phyloP scores from a whole-genome alignment of 202 grass and related monocot genomes.

The Schoenoplectus triqueter region DNA sequence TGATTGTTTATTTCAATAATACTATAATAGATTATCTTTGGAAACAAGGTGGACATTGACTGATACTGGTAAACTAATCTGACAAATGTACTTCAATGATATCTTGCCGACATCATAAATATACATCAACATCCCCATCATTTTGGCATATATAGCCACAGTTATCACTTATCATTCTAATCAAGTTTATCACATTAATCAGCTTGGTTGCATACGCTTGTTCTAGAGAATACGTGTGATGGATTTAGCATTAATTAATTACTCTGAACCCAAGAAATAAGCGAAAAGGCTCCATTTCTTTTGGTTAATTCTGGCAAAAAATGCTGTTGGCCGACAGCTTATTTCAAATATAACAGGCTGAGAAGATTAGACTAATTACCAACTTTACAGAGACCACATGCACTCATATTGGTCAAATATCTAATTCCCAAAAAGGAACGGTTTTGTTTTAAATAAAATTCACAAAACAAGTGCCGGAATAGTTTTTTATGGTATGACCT shows the following conservation, averaged over 20 bases:
- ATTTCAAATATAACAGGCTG: constrained; percentile 19
- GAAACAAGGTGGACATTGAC: not conserved
- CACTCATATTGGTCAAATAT: not conserved
- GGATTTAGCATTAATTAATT: not conserved
- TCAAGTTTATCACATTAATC: constrained; percentile 14
- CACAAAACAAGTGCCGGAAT: not conserved
- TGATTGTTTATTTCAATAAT: constrained; percentile 12
- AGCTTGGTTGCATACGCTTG: not conserved
- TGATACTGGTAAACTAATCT: not conserved
- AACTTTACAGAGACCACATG: not conserved
- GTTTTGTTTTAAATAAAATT: too few relatives aligned
- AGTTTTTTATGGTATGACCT: not conserved
- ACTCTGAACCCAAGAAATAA: not conserved
- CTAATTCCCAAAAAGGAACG: not conserved
- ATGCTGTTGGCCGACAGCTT: not conserved
- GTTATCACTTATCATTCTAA: not conserved
- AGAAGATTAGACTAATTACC: constrained; percentile 24
- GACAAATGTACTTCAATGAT: constrained; percentile 17
- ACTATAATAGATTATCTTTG: constrained; percentile 4
- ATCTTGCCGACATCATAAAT: constrained; percentile 19
- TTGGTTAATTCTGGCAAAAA: not conserved
- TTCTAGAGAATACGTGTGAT: constrained; percentile 13
- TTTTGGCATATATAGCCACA: not conserved
- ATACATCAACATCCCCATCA: constrained; percentile 22
- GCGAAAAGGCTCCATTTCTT: not conserved